Conservation (phyloP, 2,329 filamentous ascomycete species). For the Monosporascus sp. region DNA sequence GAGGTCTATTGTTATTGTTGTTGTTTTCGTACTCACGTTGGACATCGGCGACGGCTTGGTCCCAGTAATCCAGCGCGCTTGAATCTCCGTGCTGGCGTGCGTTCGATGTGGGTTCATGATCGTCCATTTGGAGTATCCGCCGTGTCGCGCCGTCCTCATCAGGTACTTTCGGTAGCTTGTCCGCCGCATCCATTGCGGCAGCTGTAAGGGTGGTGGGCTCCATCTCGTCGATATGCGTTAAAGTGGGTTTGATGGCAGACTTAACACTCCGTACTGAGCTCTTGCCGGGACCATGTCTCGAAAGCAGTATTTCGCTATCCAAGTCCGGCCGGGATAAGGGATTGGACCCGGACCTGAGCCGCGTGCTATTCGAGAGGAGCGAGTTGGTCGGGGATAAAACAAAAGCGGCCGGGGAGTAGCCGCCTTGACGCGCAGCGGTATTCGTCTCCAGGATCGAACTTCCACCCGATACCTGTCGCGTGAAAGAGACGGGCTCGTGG, state of each 20-base stretch:
- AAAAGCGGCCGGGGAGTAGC: slow-evolving; percentile 64
- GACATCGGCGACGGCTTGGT: slow-evolving; percentile 17
- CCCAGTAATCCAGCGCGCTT: slow-evolving; percentile 23
- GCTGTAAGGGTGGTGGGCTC: slow-evolving; percentile 47
- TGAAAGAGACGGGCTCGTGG: slow-evolving; percentile 24
- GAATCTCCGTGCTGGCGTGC: slow-evolving; percentile 18
- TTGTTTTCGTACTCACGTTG: slow-evolving; percentile 13
- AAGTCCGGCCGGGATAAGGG: slow-evolving; percentile 36
- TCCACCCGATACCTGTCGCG: slow-evolving; percentile 42
- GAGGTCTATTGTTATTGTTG: slow-evolving; percentile 32
- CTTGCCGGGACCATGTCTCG: slow-evolving; percentile 51
- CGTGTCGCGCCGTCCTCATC: slow-evolving; percentile 29
- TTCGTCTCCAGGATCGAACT: slow-evolving; percentile 67
- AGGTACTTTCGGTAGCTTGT: slow-evolving; percentile 31
- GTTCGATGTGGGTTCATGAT: slow-evolving; percentile 22
- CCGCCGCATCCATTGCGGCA: slow-evolving; percentile 49
- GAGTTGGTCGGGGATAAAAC: slow-evolving; percentile 63
- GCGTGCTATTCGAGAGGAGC: slow-evolving; percentile 42
- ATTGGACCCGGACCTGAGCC: slow-evolving; percentile 50
- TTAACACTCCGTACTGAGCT: slow-evolving; percentile 45
- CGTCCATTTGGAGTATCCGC: slow-evolving; percentile 17
- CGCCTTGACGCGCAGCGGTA: slow-evolving; percentile 59
- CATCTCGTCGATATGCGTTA: slow-evolving; percentile 53
- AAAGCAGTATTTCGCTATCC: slow-evolving; percentile 33
- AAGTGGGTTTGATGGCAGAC: slow-evolving; percentile 41